Percentiles rank a stretch among this genome's conserved stretches.
These are phyloP conservation scores for Diaporthe longicolla DNA, from an alignment of 2,329 filamentous ascomycete species.

Conservation along the genomic window DNA sequence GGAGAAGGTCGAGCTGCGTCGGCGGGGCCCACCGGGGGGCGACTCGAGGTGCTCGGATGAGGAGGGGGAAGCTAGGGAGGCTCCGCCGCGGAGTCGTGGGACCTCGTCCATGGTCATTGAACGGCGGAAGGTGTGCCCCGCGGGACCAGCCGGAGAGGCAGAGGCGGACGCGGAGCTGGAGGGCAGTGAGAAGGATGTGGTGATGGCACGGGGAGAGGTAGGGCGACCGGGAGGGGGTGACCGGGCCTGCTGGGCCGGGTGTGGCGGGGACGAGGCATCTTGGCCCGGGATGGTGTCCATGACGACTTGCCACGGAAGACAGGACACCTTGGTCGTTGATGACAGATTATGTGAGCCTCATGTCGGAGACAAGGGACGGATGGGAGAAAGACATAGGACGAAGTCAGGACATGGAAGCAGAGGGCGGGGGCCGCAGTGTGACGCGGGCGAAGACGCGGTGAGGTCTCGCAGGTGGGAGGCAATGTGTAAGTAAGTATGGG, in stretches of 20 bases:
- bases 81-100: slow-evolving; percentile 46
- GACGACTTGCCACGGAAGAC: slow-evolving; percentile 21
- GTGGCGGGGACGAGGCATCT: slow-evolving; percentile 20
- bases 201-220: slow-evolving; percentile 31
- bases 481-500: not conserved
- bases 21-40: slow-evolving; percentile 56
- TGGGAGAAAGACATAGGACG: slow-evolving; percentile 12
- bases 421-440: slow-evolving; percentile 24
- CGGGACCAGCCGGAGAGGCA: slow-evolving; percentile 43
- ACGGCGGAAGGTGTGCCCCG: slow-evolving; percentile 58
- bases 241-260: slow-evolving; percentile 15
- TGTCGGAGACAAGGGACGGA: slow-evolving; percentile 10
- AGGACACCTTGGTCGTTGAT: slow-evolving; percentile 14
- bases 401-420: slow-evolving; percentile 4
- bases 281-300: slow-evolving; percentile 32
- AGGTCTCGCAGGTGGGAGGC: not conserved
- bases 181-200: slow-evolving; percentile 34
- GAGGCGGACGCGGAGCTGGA: slow-evolving; percentile 14
- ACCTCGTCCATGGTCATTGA: slow-evolving; percentile 57
- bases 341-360: slow-evolving; percentile 29
- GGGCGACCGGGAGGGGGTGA: slow-evolving; percentile 31
- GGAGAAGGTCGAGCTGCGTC: slow-evolving; percentile 84
- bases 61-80: slow-evolving; percentile 43
- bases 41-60: slow-evolving; percentile 48
- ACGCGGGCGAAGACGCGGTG: not conserved